Percentiles rank a stretch among this genome's conserved stretches.
phyloP scores from a whole-genome alignment of 805 yeast genomes.

The Candida railenensis region DNA sequence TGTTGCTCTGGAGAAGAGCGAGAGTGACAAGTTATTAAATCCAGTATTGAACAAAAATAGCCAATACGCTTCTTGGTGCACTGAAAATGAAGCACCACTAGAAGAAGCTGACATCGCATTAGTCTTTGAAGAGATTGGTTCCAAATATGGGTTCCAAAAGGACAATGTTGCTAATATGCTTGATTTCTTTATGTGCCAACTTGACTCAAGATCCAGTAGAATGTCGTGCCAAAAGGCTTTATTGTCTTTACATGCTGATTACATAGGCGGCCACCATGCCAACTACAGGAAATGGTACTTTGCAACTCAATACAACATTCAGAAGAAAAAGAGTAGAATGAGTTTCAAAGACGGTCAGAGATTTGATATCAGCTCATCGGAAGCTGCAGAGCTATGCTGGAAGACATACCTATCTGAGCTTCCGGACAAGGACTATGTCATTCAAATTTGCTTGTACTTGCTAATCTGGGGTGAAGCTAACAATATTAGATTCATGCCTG shows the following conservation, averaged over 20 bases:
- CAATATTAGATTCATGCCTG: slow-evolving; percentile 54
- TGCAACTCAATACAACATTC: slow-evolving; percentile 78
- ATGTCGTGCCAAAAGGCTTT: slow-evolving; percentile 71
- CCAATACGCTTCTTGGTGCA: slow-evolving; percentile 22
- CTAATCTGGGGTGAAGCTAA: slow-evolving; percentile 79
- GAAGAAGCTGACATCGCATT: slow-evolving; percentile 51
- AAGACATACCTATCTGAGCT: slow-evolving; percentile 56
- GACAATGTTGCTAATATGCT: slow-evolving; percentile 77
- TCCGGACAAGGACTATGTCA: slow-evolving; percentile 55
- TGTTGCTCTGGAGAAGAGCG: not conserved
- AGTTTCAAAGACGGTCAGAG: slow-evolving; percentile 13
- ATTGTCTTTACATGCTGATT: slow-evolving; percentile 78
- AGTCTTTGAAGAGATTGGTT: slow-evolving; percentile 58
- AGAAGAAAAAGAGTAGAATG: slow-evolving; percentile 60
- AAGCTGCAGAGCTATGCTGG: slow-evolving; percentile 52
- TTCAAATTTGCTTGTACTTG: slow-evolving; percentile 62
- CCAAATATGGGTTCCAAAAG: slow-evolving; percentile 78
- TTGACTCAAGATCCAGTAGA: slow-evolving; percentile 86
- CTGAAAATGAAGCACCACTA: slow-evolving; percentile 21
- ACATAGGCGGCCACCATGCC: slow-evolving; percentile 86
- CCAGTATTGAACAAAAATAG: not conserved
- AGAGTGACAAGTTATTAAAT: not conserved
- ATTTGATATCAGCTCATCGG: not conserved
- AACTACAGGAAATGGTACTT: slow-evolving; percentile 92
- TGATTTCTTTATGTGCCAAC: slow-evolving; percentile 74